These are phyloP conservation scores for Penicillium bovifimosum DNA, from an alignment of 495 filamentous ascomycete species.

Conservation along the genomic window DNA sequence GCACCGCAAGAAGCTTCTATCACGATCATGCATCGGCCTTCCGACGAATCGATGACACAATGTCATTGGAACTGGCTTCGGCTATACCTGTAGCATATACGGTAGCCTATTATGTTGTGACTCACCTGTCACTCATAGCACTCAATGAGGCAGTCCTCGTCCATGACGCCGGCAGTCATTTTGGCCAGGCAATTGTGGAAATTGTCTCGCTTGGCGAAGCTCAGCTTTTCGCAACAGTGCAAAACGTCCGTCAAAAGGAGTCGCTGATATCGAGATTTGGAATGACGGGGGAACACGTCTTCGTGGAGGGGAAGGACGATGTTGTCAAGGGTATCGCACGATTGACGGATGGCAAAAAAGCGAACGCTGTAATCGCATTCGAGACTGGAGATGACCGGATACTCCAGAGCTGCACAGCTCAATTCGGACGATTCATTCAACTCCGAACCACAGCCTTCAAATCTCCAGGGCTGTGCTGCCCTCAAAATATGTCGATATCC, in stretches of 20 bases:
- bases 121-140: constrained; percentile 2
- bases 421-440: constrained; percentile 15
- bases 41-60: constrained; percentile 14
- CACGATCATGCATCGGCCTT: constrained; percentile 12
- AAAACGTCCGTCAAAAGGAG: not conserved
- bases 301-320: constrained; percentile 2
- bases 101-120: constrained; percentile 7
- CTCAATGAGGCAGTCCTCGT: constrained; percentile 1
- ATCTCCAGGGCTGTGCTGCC: not conserved
- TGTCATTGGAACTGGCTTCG: constrained; percentile 12
- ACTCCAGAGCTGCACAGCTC: not conserved
- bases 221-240: constrained; percentile 1
- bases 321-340: not conserved
- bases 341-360: constrained; percentile 6
- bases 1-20: constrained; percentile 17
- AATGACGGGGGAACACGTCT: not conserved
- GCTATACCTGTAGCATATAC: constrained; percentile 10
- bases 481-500: constrained; percentile 9
- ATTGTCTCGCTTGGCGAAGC: not conserved
- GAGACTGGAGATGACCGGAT: not conserved
- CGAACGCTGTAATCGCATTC: not conserved
- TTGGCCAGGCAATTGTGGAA: constrained; percentile 13
- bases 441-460: not conserved
- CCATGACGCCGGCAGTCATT: constrained; percentile 5
- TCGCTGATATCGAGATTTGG: not conserved